Evolutionary conservation across 352 stramenopile genomes (phyloP), one percentile per base, ranked within the genome.

Genomic region (Pythium insidiosum): DNA sequence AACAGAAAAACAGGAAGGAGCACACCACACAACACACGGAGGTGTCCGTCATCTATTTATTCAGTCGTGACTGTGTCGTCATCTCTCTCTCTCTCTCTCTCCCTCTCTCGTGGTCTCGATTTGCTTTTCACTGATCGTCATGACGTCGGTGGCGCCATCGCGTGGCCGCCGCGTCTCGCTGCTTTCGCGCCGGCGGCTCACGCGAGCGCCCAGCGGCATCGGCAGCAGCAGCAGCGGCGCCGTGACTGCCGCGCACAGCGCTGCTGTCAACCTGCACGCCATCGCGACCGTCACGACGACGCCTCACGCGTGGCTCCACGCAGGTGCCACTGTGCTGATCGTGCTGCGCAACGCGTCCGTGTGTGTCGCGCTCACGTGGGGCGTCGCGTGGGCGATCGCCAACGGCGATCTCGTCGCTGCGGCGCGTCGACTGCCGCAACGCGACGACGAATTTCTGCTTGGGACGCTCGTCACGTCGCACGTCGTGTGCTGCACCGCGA

Each of bases 391-490:
- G 9, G 9, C 9, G 28, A 13, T 9, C 28, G 9, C 9, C 15
- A 33, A 15, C 28, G 9, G 9, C 28, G 28, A 15, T 15, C 9
- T 13, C 15, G 28, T 33, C 9, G 28, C 15, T 15, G 9, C 28
- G 9, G 28, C 9, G 28, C 9, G 9, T 13, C 9, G 9, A 15
- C 28, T 15, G 9, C 9, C 9, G 6, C 52, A 65, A 16, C 45
- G 40, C 10, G 34, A 38, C 21, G 35, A 23, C 24, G 57, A 55
- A 1, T 43, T 63, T 1, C 39, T 66, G n/a, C n/a, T 61, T 23
- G 47, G 55, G 9, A 61, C 56, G 23, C 38, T 66, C 4, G 30
- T 66, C 12, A 66, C 52, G 61, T 63, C 45, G 16, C 41, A 50
- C 15, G 10, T 53, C 4, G 44, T 63, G 16, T 63, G 55, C 37